phyloP scores from a whole-genome alignment of 306 rosid genomes.

The Vigna radiata region DNA sequence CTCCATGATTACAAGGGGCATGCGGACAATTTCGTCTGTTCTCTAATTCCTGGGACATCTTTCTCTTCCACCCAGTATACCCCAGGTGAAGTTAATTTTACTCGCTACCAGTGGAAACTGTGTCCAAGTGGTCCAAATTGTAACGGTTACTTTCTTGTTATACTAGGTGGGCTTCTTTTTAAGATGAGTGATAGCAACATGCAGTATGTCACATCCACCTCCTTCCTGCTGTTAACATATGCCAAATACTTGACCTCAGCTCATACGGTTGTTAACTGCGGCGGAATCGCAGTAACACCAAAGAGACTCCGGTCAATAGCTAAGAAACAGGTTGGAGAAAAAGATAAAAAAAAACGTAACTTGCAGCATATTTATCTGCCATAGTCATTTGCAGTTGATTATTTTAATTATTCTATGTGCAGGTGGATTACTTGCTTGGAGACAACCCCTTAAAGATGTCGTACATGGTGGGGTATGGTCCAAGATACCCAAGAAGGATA shows the following conservation, averaged over 20 bases:
- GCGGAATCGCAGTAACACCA: slow-evolving; percentile 71
- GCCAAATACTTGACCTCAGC: slow-evolving; percentile 91
- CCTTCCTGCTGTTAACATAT: slow-evolving; percentile 80
- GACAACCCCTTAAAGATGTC: slow-evolving; percentile 92
- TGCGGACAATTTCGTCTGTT: slow-evolving; percentile 89
- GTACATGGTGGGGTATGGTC: slow-evolving; percentile 98
- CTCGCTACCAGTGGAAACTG: background rate
- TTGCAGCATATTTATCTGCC: background rate
- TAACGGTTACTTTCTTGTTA: slow-evolving; percentile 57
- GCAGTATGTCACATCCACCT: slow-evolving; percentile 97
- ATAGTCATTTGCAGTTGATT: background rate
- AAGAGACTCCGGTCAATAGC: slow-evolving; percentile 72
- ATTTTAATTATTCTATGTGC: background rate
- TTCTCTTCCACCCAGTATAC: slow-evolving; percentile 88
- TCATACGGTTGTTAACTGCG: slow-evolving; percentile 68
- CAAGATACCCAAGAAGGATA: slow-evolving; percentile 81
- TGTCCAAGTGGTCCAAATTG: slow-evolving; percentile 49
- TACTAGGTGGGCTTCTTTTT: slow-evolving; percentile 87
- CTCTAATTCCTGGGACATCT: slow-evolving; percentile 81
- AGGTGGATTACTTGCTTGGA: slow-evolving; percentile 96
- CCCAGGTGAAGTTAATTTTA: slow-evolving; percentile 63
- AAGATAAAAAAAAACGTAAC: background rate
- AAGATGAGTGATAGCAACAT: slow-evolving; percentile 89
- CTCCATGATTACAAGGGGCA: slow-evolving; percentile 93
- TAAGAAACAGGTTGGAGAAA: slow-evolving; percentile 72